Evolutionary conservation across 2,329 filamentous ascomycete species (phyloP).

Genomic region (Colletotrichum phormii): DNA sequence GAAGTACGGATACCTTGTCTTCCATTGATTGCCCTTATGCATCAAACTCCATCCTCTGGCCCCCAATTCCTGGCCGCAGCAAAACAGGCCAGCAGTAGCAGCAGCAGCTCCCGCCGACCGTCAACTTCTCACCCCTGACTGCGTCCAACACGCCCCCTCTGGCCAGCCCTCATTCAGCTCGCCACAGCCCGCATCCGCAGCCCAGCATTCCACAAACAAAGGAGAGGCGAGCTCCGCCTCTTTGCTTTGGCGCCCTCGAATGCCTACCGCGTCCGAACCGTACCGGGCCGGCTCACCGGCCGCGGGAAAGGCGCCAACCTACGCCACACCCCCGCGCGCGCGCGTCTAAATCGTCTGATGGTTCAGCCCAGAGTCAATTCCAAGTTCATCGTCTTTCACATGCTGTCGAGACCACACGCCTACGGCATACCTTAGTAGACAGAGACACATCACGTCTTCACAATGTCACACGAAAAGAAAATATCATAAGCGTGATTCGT

Average conservation of each 20-base stretch:
- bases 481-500: neutral
- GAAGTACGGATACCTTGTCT: too few species aligned
- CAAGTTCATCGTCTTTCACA: neutral
- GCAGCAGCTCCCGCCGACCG: neutral
- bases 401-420: neutral
- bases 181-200: neutral
- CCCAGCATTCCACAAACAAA: neutral
- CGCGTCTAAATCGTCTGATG: conserved; percentile 16
- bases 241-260: neutral
- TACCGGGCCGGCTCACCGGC: neutral
- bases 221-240: neutral
- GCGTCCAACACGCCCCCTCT: neutral
- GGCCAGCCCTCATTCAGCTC: neutral
- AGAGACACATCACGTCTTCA: neutral
- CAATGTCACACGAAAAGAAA: neutral
- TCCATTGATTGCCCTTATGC: neutral
- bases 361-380: neutral
- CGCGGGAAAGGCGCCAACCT: neutral
- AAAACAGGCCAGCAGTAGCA: neutral
- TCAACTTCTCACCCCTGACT: neutral
- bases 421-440: neutral
- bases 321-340: conserved; percentile 9
- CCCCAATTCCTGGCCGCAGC: neutral
- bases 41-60: neutral
- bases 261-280: neutral